Evolutionary conservation across 306 rosid genomes (phyloP).

Genomic region (Citrullus amarus): DNA sequence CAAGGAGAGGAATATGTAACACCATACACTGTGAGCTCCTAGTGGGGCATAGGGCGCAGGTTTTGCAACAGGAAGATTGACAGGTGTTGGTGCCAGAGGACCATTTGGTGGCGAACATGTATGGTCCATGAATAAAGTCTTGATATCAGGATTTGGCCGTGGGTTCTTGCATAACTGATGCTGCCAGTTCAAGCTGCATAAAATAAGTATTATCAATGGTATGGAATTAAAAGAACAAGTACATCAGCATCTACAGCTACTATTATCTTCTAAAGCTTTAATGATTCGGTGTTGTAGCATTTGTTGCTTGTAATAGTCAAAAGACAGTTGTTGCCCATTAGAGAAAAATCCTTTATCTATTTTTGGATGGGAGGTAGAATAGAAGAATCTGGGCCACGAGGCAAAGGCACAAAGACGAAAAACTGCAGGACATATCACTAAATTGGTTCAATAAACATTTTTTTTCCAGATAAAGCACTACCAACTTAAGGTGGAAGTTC

Average conservation of each 20-base stretch:
- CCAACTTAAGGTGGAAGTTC: background rate
- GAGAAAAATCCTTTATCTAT: background rate
- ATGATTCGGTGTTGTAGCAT: background rate
- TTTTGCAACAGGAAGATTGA: conserved; percentile 76
- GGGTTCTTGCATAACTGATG: conserved; percentile 85
- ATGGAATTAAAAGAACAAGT: conserved; percentile 8
- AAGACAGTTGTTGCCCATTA: background rate
- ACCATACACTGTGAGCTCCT: conserved; percentile 71
- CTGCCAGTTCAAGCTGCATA: conserved; percentile 88
- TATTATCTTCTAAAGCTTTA: background rate
- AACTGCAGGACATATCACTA: background rate
- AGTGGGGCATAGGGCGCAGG: conserved; percentile 61
- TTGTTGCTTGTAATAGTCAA: background rate
- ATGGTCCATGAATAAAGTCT: conserved; percentile 74
- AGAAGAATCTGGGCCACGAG: background rate
- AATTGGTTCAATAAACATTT: background rate
- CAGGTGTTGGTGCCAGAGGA: conserved; percentile 57
- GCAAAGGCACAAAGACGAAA: background rate
- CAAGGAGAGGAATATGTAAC: conserved; percentile 3
- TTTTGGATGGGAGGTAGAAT: background rate
- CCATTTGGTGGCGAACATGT: conserved; percentile 58
- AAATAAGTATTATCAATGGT: conserved; percentile 8
- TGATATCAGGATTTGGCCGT: conserved; percentile 65
- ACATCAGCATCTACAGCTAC: background rate
- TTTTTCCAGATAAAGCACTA: background rate